These are phyloP conservation scores for Pterulicium gracile DNA, from an alignment of 1,284 basidiomycete genomes.

Conservation along the genomic window DNA sequence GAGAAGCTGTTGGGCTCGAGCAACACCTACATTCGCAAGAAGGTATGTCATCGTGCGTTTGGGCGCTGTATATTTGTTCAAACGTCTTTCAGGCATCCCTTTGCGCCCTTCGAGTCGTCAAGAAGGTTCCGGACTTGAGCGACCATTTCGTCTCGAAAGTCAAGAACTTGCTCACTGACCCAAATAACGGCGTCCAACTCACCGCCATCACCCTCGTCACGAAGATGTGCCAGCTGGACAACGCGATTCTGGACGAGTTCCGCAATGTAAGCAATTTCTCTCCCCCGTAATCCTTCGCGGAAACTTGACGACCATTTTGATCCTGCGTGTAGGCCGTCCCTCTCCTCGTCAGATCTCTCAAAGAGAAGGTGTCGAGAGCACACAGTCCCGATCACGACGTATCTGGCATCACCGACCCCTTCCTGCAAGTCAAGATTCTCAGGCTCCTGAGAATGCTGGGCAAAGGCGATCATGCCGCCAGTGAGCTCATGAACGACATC, in stretches of 20 bases:
- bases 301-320: no score
- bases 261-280: constrained; percentile 62
- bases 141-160: constrained; percentile 90
- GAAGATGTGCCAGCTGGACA: constrained; percentile 86
- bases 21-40: constrained; percentile 98
- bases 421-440: constrained; percentile 96
- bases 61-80: constrained; percentile 5
- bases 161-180: constrained; percentile 86
- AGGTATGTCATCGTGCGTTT: constrained; percentile 41
- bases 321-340: constrained; percentile 73
- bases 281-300: no score
- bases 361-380: constrained; percentile 91
- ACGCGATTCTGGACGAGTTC: constrained; percentile 73
- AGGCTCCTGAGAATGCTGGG: constrained; percentile 88
- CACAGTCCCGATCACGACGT: constrained; percentile 99
- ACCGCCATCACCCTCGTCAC: constrained; percentile 91
- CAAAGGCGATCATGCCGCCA: constrained; percentile 76
- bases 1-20: constrained; percentile 96
- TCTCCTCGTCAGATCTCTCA: constrained; percentile 89
- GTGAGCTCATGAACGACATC: constrained; percentile 98
- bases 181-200: constrained; percentile 94
- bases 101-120: constrained; percentile 93
- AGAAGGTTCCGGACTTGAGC: constrained; percentile 93
- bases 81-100: constrained; percentile 65
- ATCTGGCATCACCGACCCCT: constrained; percentile 98